Percentiles rank a stretch among this genome's conserved stretches.
phyloP scores from a whole-genome alignment of 2,329 filamentous ascomycete genomes.

The Ophiostoma quercus region DNA sequence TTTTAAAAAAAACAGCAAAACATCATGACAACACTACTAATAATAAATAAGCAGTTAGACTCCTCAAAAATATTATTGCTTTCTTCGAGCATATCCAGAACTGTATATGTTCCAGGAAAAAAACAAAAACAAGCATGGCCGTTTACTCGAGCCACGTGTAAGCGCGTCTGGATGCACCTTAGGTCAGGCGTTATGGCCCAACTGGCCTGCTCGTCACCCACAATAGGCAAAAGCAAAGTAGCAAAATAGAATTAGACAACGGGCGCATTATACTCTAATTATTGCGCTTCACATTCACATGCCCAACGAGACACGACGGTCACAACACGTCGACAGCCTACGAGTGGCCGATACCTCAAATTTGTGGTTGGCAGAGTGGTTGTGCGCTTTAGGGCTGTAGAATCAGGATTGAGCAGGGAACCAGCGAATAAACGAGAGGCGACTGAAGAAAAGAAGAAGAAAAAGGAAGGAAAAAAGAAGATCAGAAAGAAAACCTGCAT shows the following conservation, averaged over 20 bases:
- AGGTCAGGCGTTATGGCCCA: neutral
- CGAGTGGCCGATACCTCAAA: neutral
- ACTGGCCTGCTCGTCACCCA: neutral
- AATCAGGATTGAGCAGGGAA: neutral
- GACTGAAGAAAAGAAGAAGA: neutral
- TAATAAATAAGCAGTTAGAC: too few relatives aligned
- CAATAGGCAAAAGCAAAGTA: neutral
- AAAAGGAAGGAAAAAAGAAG: neutral
- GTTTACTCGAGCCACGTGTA: constrained; percentile 16
- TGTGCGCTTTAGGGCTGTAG: constrained; percentile 7
- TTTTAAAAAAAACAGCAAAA: too few relatives aligned
- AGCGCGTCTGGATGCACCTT: neutral
- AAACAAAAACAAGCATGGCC: neutral
- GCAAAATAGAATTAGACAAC: neutral
- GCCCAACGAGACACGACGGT: neutral
- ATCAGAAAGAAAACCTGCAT: neutral
- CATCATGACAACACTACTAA: too few relatives aligned
- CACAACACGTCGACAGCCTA: neutral
- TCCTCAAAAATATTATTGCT: neutral
- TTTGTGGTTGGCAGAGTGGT: neutral
- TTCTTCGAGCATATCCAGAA: neutral
- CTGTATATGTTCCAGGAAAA: neutral
- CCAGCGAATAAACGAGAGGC: neutral
- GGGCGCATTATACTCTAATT: neutral
- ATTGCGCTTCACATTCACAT: neutral